Evolutionary conservation across 495 filamentous ascomycete species (phyloP).

Genomic region (Aspergillus biplanus): DNA sequence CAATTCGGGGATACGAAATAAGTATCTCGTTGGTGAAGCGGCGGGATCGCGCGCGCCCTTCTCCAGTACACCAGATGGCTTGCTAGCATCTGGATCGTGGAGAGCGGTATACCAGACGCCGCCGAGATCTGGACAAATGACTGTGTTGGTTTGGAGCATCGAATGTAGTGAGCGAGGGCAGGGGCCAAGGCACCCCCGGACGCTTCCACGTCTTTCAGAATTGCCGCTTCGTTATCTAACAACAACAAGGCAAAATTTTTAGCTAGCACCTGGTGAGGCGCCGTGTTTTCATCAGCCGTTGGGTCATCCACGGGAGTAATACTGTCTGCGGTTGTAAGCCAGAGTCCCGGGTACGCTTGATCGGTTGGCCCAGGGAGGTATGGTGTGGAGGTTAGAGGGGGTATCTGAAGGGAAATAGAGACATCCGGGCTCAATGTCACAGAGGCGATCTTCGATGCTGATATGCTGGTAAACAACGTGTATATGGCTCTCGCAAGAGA

Average conservation of each 20-base stretch:
- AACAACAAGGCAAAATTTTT: conserved; percentile 87
- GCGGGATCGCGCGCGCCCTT: conserved; percentile 87
- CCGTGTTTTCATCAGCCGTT: conserved; percentile 55
- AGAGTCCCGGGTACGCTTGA: conserved; percentile 69
- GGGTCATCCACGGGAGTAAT: conserved; percentile 66
- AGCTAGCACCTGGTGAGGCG: conserved; percentile 62
- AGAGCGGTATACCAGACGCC: conserved; percentile 69
- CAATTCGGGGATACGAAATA: conserved; percentile 94
- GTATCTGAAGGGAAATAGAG: conserved; percentile 84
- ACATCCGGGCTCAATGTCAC: conserved; percentile 60
- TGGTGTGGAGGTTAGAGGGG: conserved; percentile 73
- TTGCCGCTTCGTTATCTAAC: conserved; percentile 79
- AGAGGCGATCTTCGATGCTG: conserved; percentile 79
- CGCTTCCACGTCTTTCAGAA: conserved; percentile 80
- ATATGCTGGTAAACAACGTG: conserved; percentile 78
- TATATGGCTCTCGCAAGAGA: conserved; percentile 84
- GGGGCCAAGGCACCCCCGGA: conserved; percentile 72
- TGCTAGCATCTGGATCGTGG: conserved; percentile 81
- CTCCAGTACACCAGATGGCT: conserved; percentile 95
- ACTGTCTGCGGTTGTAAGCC: conserved; percentile 83
- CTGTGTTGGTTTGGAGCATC: conserved; percentile 79
- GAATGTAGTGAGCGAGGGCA: conserved; percentile 80
- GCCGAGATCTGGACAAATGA: conserved; percentile 83
- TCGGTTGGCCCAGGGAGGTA: conserved; percentile 70
- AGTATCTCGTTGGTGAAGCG: conserved; percentile 85